phyloP scores from a whole-genome alignment of 495 filamentous ascomycete species.

The Amorphotheca resinae region DNA sequence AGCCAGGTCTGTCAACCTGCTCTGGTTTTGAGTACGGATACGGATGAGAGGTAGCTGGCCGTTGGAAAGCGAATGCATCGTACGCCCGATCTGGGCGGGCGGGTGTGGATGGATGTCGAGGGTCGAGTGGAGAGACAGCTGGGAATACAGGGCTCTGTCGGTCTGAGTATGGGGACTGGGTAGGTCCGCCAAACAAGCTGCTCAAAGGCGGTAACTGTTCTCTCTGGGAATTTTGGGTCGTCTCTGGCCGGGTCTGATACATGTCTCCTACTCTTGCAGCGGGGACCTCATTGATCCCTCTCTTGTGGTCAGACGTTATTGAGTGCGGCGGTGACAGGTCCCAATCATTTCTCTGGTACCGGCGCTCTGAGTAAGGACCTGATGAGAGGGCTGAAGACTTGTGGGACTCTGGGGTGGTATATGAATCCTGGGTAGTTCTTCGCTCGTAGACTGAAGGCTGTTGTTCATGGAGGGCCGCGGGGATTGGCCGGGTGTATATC shows the following conservation, averaged over 20 bases:
- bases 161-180: constrained; percentile 33
- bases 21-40: constrained; percentile 23
- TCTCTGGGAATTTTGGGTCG: constrained; percentile 21
- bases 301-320: constrained; percentile 12
- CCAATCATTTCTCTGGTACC: constrained; percentile 6
- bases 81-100: constrained; percentile 22
- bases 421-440: constrained; percentile 1
- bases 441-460: constrained; percentile 7
- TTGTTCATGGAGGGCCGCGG: constrained; percentile 12
- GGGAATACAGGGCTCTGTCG: constrained; percentile 27
- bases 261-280: constrained; percentile 14
- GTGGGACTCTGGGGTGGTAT: constrained; percentile 1
- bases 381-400: not conserved
- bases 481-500: constrained; percentile 17
- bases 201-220: constrained; percentile 41
- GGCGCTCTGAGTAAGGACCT: not conserved
- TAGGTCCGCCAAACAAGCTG: constrained; percentile 34
- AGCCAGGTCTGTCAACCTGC: constrained; percentile 17
- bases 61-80: constrained; percentile 32
- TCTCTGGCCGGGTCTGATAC: constrained; percentile 14
- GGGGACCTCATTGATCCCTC: constrained; percentile 4
- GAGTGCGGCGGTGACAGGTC: constrained; percentile 11
- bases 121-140: constrained; percentile 31
- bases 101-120: constrained; percentile 22
- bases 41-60: constrained; percentile 9